Evolutionary conservation across 2,329 filamentous ascomycete genomes (phyloP), one percentile per base, ranked within the genome.

Genomic region (Talaromyces funiculosus): DNA sequence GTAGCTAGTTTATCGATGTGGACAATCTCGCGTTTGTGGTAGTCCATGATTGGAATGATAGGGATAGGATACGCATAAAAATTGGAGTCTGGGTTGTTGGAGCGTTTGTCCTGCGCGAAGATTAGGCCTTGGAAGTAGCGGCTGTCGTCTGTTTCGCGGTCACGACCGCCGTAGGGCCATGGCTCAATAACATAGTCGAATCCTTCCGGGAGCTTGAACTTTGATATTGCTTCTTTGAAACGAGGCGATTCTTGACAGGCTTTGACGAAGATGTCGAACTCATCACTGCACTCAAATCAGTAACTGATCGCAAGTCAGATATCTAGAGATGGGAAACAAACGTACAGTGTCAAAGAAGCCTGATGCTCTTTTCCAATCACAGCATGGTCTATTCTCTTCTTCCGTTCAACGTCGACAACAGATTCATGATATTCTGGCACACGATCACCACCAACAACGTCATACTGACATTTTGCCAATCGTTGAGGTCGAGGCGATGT

Each of bases 61-160:
- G 60, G 81, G 69, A 87, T 72, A 0, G 84, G 85, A 64, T 82
- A 86, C 2, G 79, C 79, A 68, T 87, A 87, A 67, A 86, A 84
- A 65, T 88, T 87, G 1, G 83, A 80, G 67, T 87, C 83, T 2
- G 70, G 71, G 37, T 83, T 82, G 14, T 76, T 75, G 35, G 69
- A 71, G 24, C 66, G 66, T 26, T 66, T 68, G 53, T 75, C 69
- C n/a, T 68, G 69, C 0, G 81, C 82, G 64, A 84, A 84, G 65
- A 80, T 82, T 3, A 84, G 68, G 1, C 67, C 72, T 53, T 84
- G 82, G 67, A 83, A 82, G 66, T 80, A 83, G 49, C 82, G 77
- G 26, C 72, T 68, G 53, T 78, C 78, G 31, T 80, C 75, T 20
- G 81, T 78, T 1, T 72, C 75, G 7, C 71, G 65, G 54, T 82